These are phyloP conservation scores for Trypanosoma lewisi DNA, from an alignment of 208 protist genomes.

Conservation along the genomic window DNA sequence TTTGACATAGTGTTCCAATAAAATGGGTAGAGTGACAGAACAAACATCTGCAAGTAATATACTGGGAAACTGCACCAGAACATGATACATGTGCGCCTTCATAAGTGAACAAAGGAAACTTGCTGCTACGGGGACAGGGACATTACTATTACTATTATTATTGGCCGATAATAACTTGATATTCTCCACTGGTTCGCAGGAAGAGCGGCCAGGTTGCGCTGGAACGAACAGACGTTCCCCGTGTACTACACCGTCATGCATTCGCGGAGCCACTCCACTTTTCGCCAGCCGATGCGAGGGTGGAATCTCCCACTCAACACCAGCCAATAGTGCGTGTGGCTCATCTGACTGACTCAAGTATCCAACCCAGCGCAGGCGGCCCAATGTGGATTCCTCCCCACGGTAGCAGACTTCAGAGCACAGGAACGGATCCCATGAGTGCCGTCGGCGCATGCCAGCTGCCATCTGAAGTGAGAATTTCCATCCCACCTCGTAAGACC, in stretches of 20 bases:
- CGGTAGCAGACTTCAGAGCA: conserved; percentile 33
- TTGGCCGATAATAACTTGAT: conserved; percentile 22
- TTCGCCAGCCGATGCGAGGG: conserved; percentile 24
- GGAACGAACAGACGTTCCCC: conserved; percentile 41
- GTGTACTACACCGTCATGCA: conserved; percentile 44
- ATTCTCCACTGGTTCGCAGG: conserved; percentile 36
- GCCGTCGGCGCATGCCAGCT: conserved; percentile 27
- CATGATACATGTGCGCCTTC: conserved; percentile 30
- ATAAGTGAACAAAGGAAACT: conserved; percentile 29
- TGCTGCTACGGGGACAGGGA: conserved; percentile 11
- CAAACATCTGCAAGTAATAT: conserved; percentile 34
- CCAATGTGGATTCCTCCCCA: conserved; percentile 32
- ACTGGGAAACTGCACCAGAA: conserved; percentile 31
- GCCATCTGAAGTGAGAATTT: conserved; percentile 31
- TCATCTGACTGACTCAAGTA: conserved; percentile 42
- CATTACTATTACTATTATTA: conserved; percentile 8
- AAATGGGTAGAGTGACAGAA: conserved; percentile 27
- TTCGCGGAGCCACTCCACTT: not conserved
- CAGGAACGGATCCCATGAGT: conserved; percentile 31
- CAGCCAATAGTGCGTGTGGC: conserved; percentile 33
- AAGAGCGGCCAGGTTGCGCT: conserved; percentile 3
- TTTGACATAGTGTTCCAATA: conserved; percentile 44
- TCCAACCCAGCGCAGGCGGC: conserved; percentile 46
- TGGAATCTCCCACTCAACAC: conserved; percentile 44
- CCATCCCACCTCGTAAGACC: conserved; percentile 34